Percentiles rank a stretch among this genome's conserved stretches.
phyloP scores from a whole-genome alignment of 1,284 basidiomycete genomes.

The Malassezia yamatoensis region DNA sequence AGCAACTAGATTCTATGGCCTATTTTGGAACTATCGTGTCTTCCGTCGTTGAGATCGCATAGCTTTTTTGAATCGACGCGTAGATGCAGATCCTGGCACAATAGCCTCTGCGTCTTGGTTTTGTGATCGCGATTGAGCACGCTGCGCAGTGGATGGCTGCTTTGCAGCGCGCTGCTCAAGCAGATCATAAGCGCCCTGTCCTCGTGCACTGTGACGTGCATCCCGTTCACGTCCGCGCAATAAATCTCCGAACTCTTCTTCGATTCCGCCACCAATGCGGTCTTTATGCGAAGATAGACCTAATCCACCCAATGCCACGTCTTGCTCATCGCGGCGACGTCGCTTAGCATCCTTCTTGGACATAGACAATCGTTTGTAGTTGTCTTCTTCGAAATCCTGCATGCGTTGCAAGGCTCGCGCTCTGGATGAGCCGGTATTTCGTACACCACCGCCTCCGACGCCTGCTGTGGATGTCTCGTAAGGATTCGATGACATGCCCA shows the following conservation, averaged over 20 bases:
- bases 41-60: constrained; percentile 11
- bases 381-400: constrained; percentile 87
- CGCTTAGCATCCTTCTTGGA: constrained; percentile 75
- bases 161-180: constrained; percentile 8
- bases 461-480: constrained; percentile 39
- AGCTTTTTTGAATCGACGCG: constrained; percentile 12
- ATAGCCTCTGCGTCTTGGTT: not conserved
- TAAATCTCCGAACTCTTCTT: constrained; percentile 46
- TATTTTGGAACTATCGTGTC: not conserved
- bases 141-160: not conserved
- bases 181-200: constrained; percentile 3
- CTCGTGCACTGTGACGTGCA: constrained; percentile 17
- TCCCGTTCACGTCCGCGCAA: constrained; percentile 20
- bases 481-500: constrained; percentile 41
- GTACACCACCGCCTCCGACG: constrained; percentile 28
- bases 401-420: constrained; percentile 70
- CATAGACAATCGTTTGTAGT: constrained; percentile 82
- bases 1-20: not conserved
- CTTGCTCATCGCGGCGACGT: constrained; percentile 75
- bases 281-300: constrained; percentile 25
- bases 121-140: not conserved
- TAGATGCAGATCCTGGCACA: constrained; percentile 1
- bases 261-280: constrained; percentile 41
- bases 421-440: constrained; percentile 51
- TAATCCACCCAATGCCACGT: constrained; percentile 68